These are phyloP conservation scores for Cutaneotrichosporon arboriforme DNA, from an alignment of 1,284 basidiomycete species.

Conservation along the genomic window DNA sequence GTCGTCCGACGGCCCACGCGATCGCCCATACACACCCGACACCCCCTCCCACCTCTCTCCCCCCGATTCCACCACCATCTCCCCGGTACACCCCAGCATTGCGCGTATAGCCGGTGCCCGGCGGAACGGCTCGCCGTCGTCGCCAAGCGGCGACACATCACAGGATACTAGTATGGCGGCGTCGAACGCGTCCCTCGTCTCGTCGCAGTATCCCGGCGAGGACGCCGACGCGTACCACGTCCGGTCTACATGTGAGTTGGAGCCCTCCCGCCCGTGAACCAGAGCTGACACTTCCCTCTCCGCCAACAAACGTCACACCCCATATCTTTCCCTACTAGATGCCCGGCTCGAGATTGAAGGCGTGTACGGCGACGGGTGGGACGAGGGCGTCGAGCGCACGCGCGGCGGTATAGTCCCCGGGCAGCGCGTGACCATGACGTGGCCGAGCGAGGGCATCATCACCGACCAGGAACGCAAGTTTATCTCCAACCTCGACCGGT, in stretches of 20 bases:
- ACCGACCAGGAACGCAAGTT: slow-evolving; percentile 58
- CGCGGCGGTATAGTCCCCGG: slow-evolving; percentile 59
- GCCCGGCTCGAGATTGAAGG: slow-evolving; percentile 75
- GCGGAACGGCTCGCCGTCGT: neutral
- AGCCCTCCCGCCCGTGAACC: too few relatives aligned
- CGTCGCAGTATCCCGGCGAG: slow-evolving; percentile 53
- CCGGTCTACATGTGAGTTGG: slow-evolving; percentile 61
- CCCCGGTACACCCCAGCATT: slow-evolving; percentile 14
- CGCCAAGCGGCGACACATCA: neutral
- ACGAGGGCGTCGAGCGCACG: slow-evolving; percentile 87
- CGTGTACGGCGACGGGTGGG: slow-evolving; percentile 85
- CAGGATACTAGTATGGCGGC: slow-evolving; percentile 1
- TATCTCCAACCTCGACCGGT: slow-evolving; percentile 65
- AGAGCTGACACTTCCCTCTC: neutral
- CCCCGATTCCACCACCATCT: slow-evolving; percentile 1
- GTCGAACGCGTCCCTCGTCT: slow-evolving; percentile 9
- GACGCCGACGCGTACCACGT: slow-evolving; percentile 81
- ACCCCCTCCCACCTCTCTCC: neutral
- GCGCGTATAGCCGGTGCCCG: slow-evolving; percentile 4
- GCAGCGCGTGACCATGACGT: slow-evolving; percentile 51
- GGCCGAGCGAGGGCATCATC: slow-evolving; percentile 49
- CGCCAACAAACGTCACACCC: neutral
- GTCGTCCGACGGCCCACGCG: too few relatives aligned
- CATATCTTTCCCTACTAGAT: slow-evolving; percentile 45
- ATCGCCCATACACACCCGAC: neutral